Conservation (phyloP, 2,329 filamentous ascomycete species). For the Laburnicola sp. region DNA sequence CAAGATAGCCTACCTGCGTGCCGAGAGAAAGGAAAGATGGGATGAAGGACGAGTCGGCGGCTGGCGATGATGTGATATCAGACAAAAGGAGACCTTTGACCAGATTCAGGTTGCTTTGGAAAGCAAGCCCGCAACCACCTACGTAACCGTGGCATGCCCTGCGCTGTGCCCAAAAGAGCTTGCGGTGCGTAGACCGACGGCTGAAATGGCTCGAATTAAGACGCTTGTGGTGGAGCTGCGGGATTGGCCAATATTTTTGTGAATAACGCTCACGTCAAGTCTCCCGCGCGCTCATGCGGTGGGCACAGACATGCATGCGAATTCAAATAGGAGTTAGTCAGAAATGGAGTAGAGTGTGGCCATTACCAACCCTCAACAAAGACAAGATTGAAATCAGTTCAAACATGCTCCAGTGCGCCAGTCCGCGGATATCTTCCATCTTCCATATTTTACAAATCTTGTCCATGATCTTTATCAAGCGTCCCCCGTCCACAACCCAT, state of each 20-base stretch:
- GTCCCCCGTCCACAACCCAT: not conserved
- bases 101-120: too few relatives aligned
- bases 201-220: too few relatives aligned
- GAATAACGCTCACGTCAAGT: too few relatives aligned
- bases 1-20: constrained; percentile 75
- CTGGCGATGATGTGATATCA: constrained; percentile 64
- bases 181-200: too few relatives aligned
- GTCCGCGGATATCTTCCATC: not conserved
- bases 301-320: not conserved
- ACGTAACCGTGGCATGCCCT: constrained; percentile 9
- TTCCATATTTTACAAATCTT: not conserved
- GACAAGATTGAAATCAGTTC: not conserved
- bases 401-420: not conserved
- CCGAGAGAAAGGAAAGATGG: constrained; percentile 90
- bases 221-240: too few relatives aligned
- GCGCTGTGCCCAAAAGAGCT: too few relatives aligned
- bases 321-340: not conserved
- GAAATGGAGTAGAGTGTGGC: not conserved
- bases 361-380: not conserved
- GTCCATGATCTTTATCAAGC: not conserved
- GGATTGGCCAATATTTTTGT: too few relatives aligned
- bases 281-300: too few relatives aligned
- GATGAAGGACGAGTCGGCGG: constrained; percentile 94
- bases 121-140: constrained; percentile 1
- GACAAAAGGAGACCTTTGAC: not conserved